phyloP scores from a whole-genome alignment of 1,284 basidiomycete species.

The Inonotus obliquus region DNA sequence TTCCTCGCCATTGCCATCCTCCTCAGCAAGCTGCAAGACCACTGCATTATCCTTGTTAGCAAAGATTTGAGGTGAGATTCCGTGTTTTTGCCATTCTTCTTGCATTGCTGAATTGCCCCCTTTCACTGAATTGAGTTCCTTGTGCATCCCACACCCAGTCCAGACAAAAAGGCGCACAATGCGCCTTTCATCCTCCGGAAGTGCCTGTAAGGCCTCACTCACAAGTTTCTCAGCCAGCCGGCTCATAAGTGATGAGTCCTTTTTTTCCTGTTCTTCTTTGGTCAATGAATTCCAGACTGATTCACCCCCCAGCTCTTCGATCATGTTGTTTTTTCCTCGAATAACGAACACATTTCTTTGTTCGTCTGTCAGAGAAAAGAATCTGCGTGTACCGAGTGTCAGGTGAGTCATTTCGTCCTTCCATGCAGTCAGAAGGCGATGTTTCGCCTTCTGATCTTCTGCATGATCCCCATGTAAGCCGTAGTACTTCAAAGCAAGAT shows the following conservation, averaged over 20 bases:
- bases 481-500: background rate
- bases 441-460: conserved; percentile 10
- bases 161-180: conserved; percentile 21
- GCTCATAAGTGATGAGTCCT: background rate
- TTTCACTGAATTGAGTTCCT: conserved; percentile 26
- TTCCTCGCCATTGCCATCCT: background rate
- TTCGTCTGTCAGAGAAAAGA: background rate
- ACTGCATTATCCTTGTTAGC: conserved; percentile 6
- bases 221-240: conserved; percentile 17
- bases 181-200: conserved; percentile 18
- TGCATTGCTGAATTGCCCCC: conserved; percentile 18
- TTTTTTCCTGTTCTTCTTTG: conserved; percentile 8
- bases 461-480: conserved; percentile 11
- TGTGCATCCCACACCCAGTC: conserved; percentile 28
- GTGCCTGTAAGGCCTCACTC: conserved; percentile 19
- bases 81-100: background rate
- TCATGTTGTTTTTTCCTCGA: background rate
- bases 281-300: conserved; percentile 18
- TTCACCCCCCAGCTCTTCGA: background rate
- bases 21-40: background rate
- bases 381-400: background rate
- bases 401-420: background rate
- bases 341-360: background rate
- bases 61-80: background rate
- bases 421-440: background rate